These are phyloP conservation scores for Annona cherimola DNA, from an alignment of 164 flowering plant species.

Conservation along the genomic window DNA sequence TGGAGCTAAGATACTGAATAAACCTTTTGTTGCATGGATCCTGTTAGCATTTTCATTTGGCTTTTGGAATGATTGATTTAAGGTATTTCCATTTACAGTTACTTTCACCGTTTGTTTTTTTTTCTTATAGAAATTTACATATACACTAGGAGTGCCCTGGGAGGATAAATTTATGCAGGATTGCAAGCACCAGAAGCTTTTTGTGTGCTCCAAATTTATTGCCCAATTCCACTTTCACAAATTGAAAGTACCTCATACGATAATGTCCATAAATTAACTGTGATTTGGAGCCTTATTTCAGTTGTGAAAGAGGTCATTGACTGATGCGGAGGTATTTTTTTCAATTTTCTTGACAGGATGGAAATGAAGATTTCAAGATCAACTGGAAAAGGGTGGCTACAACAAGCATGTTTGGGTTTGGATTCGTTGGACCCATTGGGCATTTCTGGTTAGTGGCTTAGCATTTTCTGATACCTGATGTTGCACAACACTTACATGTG, in stretches of 20 bases:
- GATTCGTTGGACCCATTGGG: slow-evolving; percentile 90
- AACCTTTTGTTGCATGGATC: neutral
- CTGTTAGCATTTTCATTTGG: neutral
- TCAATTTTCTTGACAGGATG: slow-evolving; percentile 31
- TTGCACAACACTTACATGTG: neutral
- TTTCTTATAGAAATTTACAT: no score
- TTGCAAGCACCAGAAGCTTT: neutral
- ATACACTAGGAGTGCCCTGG: neutral
- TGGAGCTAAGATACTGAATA: neutral
- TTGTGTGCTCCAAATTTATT: no score
- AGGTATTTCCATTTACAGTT: neutral
- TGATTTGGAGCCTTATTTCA: neutral
- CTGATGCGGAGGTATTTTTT: neutral
- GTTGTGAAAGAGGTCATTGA: neutral
- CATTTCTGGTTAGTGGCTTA: slow-evolving; percentile 65
- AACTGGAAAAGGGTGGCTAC: slow-evolving; percentile 79
- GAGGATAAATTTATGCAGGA: neutral
- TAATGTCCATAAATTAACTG: neutral
- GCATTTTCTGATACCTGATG: neutral
- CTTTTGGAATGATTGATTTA: neutral
- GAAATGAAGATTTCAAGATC: slow-evolving; percentile 40
- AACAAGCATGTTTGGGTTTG: slow-evolving; percentile 84
- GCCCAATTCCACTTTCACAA: neutral
- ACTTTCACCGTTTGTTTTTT: neutral
- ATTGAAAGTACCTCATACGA: neutral